Evolutionary conservation across 2,329 filamentous ascomycete genomes (phyloP), one percentile per base, ranked within the genome.

Genomic region (Aschersonia sp.): DNA sequence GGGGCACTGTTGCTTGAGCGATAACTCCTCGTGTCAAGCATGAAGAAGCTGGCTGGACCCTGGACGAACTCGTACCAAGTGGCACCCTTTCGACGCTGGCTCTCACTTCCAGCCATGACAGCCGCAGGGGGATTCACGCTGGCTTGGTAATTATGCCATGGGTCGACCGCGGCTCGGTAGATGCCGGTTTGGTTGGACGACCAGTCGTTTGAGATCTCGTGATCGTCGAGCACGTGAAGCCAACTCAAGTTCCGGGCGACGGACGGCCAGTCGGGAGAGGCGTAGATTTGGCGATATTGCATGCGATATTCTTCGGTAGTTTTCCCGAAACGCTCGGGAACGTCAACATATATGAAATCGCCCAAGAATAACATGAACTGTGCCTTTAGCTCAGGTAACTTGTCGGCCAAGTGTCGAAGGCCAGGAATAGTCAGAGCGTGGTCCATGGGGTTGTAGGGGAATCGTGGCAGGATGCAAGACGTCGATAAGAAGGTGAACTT

Each of bases 181-280:
- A 47, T 47, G 9, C 46, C 46, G 31, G 40, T 47, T n/a, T 44
- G 28, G 29, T 44, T 44, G 7, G 43, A 44, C 2, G 43, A 51
- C 49, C 48, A 97, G 65, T 97, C 92, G 56, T 98, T 97, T 4
- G 78, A 77, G 52, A 98, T 96, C 61, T 98, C 92, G 58, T 98
- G 92, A 61, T 98, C 92, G 59, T 98, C 92, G 5, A 96, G 77
- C 2, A 94, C 89, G 59, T 98, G 92, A 43, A 97, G 87, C 92
- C 92, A 98, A 56, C 89, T 94, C n/a, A 97, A 70, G 48, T 88
- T 82, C 55, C 84, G 74, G 1, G 80, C 80, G 9, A 85, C 80
- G 0, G 79, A 69, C 1, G 77, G 72, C 92, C 92, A 98, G 54
- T 95, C 91, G 0, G 91, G 91, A 2, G 89, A 95, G 0, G 87